Conservation (phyloP, 371 early-diverging fungal genomes). For the Blakeslea trispora region DNA sequence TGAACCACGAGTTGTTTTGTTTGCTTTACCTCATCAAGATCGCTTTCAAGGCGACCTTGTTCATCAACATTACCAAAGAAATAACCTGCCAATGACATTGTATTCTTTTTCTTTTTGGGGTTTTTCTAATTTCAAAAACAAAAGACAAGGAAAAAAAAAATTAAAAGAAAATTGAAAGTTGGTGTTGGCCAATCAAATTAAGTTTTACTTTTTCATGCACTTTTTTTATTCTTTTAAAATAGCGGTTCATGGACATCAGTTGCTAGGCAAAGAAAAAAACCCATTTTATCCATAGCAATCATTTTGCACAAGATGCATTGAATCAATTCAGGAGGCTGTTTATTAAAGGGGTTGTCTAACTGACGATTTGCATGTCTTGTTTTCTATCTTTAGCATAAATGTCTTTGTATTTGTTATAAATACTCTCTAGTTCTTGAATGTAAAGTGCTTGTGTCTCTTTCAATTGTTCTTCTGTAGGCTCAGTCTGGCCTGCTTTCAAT, state of each 20-base stretch:
- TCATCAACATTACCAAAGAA: slow-evolving; percentile 92
- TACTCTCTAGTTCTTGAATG: slow-evolving; percentile 55
- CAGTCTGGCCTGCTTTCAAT: slow-evolving; percentile 39
- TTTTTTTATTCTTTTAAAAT: too few relatives aligned
- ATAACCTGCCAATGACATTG: slow-evolving; percentile 74
- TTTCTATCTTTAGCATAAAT: slow-evolving; percentile 60
- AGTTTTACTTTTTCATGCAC: too few relatives aligned
- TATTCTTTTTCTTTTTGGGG: slow-evolving; percentile 23
- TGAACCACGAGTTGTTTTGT: too few relatives aligned
- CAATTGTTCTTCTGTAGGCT: slow-evolving; percentile 63
- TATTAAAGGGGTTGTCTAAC: background rate
- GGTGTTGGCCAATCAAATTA: too few relatives aligned
- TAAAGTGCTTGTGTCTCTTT: slow-evolving; percentile 60
- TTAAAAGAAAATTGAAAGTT: too few relatives aligned
- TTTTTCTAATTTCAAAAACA: too few relatives aligned
- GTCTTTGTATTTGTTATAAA: slow-evolving; percentile 73
- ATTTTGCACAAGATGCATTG: too few relatives aligned
- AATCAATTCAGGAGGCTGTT: too few relatives aligned
- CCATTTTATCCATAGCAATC: too few relatives aligned
- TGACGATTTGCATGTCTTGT: slow-evolving; percentile 35
- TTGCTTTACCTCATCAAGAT: slow-evolving; percentile 59
- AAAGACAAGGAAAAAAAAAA: too few relatives aligned
- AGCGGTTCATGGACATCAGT: too few relatives aligned
- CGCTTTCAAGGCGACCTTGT: slow-evolving; percentile 74
- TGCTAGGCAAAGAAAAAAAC: too few relatives aligned